Percentiles rank a stretch among this genome's conserved stretches.
Evolutionary conservation across 176 grass and related monocot species (phyloP).

Genomic region (Eremochloa ophiuroides): DNA sequence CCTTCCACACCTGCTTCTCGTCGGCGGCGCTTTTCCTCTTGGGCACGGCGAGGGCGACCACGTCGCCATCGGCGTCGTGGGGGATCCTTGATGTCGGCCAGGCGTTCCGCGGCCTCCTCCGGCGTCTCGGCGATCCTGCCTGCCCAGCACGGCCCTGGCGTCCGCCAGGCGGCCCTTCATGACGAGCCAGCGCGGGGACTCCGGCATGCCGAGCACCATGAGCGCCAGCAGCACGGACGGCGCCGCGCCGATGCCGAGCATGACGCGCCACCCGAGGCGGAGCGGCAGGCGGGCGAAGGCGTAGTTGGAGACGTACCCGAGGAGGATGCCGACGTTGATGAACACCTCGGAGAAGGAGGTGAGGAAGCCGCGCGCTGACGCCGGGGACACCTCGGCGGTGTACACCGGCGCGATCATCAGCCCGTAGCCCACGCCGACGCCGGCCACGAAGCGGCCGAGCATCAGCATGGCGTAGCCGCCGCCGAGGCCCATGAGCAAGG

Average conservation of each 20-base stretch:
- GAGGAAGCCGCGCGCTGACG: constrained; percentile 53
- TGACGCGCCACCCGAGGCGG: constrained; percentile 59
- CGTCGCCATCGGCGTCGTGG: constrained; percentile 29
- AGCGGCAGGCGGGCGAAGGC: constrained; percentile 38
- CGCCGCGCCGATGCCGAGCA: constrained; percentile 58
- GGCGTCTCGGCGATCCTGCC: constrained; percentile 36
- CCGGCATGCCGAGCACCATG: constrained; percentile 48
- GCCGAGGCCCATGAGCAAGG: constrained; percentile 60
- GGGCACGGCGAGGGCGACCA: constrained; percentile 35
- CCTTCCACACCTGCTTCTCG: constrained; percentile 53
- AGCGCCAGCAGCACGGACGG: constrained; percentile 51
- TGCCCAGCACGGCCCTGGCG: constrained; percentile 43
- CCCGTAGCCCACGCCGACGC: constrained; percentile 61
- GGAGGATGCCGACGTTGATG: constrained; percentile 62
- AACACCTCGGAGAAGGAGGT: constrained; percentile 57
- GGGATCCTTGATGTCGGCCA: constrained; percentile 59
- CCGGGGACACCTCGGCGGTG: constrained; percentile 57
- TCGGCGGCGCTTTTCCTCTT: constrained; percentile 14
- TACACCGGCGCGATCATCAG: constrained; percentile 64
- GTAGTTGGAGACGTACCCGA: constrained; percentile 63
- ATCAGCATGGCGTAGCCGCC: constrained; percentile 48
- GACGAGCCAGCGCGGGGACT: constrained; percentile 70
- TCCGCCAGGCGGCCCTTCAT: constrained; percentile 63
- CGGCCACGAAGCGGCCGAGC: constrained; percentile 49
- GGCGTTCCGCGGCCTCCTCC: constrained; percentile 45